Evolutionary conservation across 108 stramenopile species (phyloP), one percentile per base, ranked within the genome.

Genomic region (Fistulifera pelliculosa): DNA sequence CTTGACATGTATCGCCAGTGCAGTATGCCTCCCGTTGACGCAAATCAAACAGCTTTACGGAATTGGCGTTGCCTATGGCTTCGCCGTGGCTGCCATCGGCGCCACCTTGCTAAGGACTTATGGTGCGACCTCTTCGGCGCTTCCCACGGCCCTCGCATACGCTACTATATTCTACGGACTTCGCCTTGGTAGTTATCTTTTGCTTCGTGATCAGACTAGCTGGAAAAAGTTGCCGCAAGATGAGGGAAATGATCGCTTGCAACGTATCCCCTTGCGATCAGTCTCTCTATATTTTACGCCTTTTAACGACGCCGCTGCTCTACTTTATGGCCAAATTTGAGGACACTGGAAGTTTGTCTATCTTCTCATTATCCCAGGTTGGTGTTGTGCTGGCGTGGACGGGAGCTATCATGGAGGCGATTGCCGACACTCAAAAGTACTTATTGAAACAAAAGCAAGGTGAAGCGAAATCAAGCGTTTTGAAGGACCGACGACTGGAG

Each of bases 41-140:
- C 23, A 68, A 14, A 64, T 68, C 25, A 54, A 62, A n/a, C 62
- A 70, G 27, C 47, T 43, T 22, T 75, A 70, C 49, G 40, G 56
- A 25, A 50, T 75, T 39, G 54, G 55, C 16, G 65, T 75, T 17
- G 74, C 58, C n/a, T 75, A 75, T 45, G 69, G 74, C 8, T 40
- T 56, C 13, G 47, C 54, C 41, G 55, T 75, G 26, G 28, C 35
- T 18, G 64, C 56, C n/a, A 61, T 65, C 49, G 74, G 56, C 10
- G 4, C 51, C 1, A 28, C 35, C n/a, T 22, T 71, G 44, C 19
- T 62, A 45, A 18, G 44, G 15, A 23, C 39, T 6, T 61, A 66
- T 54, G 35, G 51, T 12, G 21, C 22, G 24, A 21, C 52, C 1
- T 2, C 39, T 15, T 26, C 38, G 17, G 13, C 44, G 5, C 24